Conservation (phyloP, 2,329 filamentous ascomycete genomes). For the Colletotrichum sp. region DNA sequence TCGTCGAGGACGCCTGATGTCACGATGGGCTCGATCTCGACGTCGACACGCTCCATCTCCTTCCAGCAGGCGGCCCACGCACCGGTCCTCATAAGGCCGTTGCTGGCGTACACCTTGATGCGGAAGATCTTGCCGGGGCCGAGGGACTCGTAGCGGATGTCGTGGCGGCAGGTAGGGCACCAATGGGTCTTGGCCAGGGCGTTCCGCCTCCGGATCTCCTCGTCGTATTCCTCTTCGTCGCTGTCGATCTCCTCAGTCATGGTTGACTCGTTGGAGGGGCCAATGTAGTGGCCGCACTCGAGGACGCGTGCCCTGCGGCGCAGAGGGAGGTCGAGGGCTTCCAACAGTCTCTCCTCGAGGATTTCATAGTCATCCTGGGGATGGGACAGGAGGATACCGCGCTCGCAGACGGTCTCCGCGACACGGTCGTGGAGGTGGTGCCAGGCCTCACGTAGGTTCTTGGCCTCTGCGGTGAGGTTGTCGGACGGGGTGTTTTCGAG, state of each 20-base stretch:
- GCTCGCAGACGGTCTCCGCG: slow-evolving; percentile 74
- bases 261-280: slow-evolving; percentile 57
- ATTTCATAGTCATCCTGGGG: slow-evolving; percentile 82
- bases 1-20: slow-evolving; percentile 59
- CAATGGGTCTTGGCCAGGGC: slow-evolving; percentile 50
- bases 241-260: slow-evolving; percentile 49
- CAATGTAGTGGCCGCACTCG: slow-evolving; percentile 79
- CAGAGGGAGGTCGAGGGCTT: slow-evolving; percentile 69
- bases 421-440: slow-evolving; percentile 72
- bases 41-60: slow-evolving; percentile 98
- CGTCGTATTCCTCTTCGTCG: slow-evolving; percentile 48
- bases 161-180: slow-evolving; percentile 61
- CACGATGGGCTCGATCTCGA: slow-evolving; percentile 83
- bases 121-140: slow-evolving; percentile 68
- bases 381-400: slow-evolving; percentile 78
- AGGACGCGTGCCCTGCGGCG: slow-evolving; percentile 70
- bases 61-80: slow-evolving; percentile 95
- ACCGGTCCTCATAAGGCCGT: slow-evolving; percentile 89
- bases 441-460: slow-evolving; percentile 66
- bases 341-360: slow-evolving; percentile 48
- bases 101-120: slow-evolving; percentile 91
- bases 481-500: slow-evolving; percentile 46
- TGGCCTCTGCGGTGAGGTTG: slow-evolving; percentile 49
- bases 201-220: slow-evolving; percentile 24
- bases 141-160: slow-evolving; percentile 60